These are phyloP conservation scores for Botryosphaeria dothidea DNA, from an alignment of 2,329 filamentous ascomycete genomes.

Conservation along the genomic window DNA sequence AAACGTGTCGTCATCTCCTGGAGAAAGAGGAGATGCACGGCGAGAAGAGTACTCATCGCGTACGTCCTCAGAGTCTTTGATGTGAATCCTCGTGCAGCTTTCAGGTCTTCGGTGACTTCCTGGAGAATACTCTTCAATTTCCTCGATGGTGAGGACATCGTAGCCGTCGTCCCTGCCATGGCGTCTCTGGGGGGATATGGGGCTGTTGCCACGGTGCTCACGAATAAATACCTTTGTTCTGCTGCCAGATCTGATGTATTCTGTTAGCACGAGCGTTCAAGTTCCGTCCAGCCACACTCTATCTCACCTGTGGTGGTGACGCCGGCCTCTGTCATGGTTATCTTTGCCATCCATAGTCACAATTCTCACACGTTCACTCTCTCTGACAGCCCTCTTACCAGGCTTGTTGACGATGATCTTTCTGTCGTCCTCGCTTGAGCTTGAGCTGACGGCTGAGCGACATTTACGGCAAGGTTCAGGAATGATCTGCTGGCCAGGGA, in stretches of 20 bases:
- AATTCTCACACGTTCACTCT: conserved; percentile 21
- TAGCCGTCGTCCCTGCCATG: conserved; percentile 27
- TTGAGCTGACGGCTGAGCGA: conserved; percentile 26
- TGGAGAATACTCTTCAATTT: conserved; percentile 24
- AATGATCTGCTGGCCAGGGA: conserved; percentile 32
- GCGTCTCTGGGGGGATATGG: conserved; percentile 23
- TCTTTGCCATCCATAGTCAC: conserved; percentile 24
- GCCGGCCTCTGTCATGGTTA: conserved; percentile 24
- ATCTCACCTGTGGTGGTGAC: conserved; percentile 27
- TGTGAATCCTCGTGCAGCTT: conserved; percentile 27
- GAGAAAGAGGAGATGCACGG: neutral
- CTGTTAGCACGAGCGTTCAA: neutral
- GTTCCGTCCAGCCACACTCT: neutral
- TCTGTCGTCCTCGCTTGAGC: conserved; percentile 21
- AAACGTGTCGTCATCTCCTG: conserved; percentile 14
- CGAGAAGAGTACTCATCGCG: conserved; percentile 27
- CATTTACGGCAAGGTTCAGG: conserved; percentile 33
- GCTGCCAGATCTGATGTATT: conserved; percentile 17
- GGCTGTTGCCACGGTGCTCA: neutral
- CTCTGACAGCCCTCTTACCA: conserved; percentile 12
- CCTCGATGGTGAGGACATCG: conserved; percentile 24
- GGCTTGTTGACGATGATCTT: conserved; percentile 15
- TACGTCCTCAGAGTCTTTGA: conserved; percentile 21
- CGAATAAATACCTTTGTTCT: conserved; percentile 6
- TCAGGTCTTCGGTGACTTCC: conserved; percentile 27